These are phyloP conservation scores for Trypanosoma boissoni DNA, from an alignment of 208 protist genomes.

Conservation along the genomic window DNA sequence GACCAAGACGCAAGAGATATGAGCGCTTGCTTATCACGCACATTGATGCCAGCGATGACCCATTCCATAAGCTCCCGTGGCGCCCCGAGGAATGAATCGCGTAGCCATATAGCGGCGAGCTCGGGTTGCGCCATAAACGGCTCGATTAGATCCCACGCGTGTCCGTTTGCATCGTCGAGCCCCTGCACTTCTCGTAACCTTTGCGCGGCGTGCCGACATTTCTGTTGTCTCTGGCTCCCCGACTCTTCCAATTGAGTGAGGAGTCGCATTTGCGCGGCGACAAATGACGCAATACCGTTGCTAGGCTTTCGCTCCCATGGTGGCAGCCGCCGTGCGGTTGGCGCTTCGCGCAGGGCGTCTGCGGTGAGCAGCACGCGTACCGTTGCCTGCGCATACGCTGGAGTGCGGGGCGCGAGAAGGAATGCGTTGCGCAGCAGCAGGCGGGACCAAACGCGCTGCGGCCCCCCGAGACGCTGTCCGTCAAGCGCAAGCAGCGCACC, in stretches of 20 bases:
- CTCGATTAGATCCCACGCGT: not conserved
- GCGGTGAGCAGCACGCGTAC: slow-evolving; percentile 13
- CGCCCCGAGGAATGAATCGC: not conserved
- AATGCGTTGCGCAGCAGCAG: slow-evolving; percentile 23
- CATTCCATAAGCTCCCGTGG: not conserved
- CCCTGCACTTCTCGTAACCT: not conserved
- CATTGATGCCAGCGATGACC: not conserved
- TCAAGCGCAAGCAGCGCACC: slow-evolving; percentile 9
- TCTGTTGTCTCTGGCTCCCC: not conserved
- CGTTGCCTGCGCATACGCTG: slow-evolving; percentile 12
- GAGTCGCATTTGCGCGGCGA: slow-evolving; percentile 12
- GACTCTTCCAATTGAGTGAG: slow-evolving; percentile 1
- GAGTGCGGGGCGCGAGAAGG: slow-evolving; percentile 3
- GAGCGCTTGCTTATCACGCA: not conserved
- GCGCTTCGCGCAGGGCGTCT: not conserved
- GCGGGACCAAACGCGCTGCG: slow-evolving; percentile 6
- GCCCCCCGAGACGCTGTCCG: slow-evolving; percentile 1
- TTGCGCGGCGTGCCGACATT: too few species aligned
- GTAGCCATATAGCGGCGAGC: not conserved
- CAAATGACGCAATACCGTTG: slow-evolving; percentile 3
- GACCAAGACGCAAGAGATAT: not conserved
- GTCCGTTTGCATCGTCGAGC: not conserved
- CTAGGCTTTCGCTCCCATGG: slow-evolving; percentile 3
- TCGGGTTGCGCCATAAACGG: not conserved
- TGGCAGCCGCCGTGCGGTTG: not conserved